Base-by-base conservation (phyloP, 2,329 filamentous ascomycete genomes). In the Exophiala aquamarina region DNA sequence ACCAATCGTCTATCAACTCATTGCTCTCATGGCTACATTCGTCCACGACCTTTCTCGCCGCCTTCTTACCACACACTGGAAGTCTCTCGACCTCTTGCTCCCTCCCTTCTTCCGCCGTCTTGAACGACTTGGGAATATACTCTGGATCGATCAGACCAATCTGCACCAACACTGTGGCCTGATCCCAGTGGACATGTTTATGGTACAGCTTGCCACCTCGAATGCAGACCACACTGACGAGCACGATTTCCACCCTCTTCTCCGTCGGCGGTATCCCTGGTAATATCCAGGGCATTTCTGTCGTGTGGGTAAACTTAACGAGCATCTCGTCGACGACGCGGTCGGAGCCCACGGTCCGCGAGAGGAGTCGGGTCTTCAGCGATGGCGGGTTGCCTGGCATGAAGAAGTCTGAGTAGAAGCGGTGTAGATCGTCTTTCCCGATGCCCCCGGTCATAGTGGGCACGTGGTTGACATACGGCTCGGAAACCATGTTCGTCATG, bases 151-250 rank as follows among this genome's bases (percentile, higher is more conserved):
- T 48, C 49, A 83, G 57, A 0, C 80, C 80, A 0, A 79, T 67
- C 59, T 83, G 79, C 35, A 82, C 75, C 11, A 83, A 61, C 6
- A 83, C 79, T 38, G 70, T 76, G 8, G 80, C 79, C 56, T 83
- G 80, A 55, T 83, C 80, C 79, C 79, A 83, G 59, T 83, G 82
- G 3, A 81, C 64, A 41, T 81, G 72, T 60, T 83, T 80, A 14
- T 73, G 75, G 62, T 73, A 78, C 10, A 82, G 61, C 53, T 73
- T 76, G 0, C 74, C 76, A 0, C 69, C 77, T 11, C 76, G 65
- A 43, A 83, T 66, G 21, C 72, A 73, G 2, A 82, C 78, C 7
- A 83, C 75, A 42, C 70, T 76, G 1, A 83, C 75, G 2, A 83
- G 62, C 0, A 78, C 72, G 3, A 81, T 68, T 58, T 83, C 78